Evolutionary conservation across 176 grass and related monocot species (phyloP), one percentile per base, ranked within the genome.

Genomic region (Canna indica): DNA sequence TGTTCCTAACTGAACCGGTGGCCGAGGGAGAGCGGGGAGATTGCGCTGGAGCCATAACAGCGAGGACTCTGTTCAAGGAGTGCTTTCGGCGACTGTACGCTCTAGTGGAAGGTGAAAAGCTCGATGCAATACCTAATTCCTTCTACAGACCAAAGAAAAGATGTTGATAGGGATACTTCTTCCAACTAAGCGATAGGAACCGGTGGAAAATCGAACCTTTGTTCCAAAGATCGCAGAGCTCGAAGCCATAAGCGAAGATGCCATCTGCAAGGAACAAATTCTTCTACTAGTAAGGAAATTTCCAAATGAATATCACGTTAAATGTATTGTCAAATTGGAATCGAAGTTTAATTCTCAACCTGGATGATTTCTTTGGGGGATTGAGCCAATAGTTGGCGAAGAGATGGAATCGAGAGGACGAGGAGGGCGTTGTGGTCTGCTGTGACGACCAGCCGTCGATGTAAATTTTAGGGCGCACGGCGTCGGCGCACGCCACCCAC

Each of bases 1-100:
- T 59, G 68, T 72, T 57, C 70, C 27, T 74, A 81, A 95, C 94
- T 65, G 89, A 92, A 39, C 94, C 88, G 9, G 86, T 97, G 69
- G 89, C 68, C 20, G 84, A 75, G 10, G 89, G 88, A 56, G 82
- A 47, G 26, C 93, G 78, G 8, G 83, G 86, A 0, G 83, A 74
- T 11, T 59, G 88, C 0, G 84, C 47, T 3, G 93, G 88, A 17
- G 88, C 79, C 32, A 81, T 79, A 26, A 92, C 81, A 39, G 93
- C 84, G 45, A 88, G 86, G 10, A 81, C 75, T 15, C 75, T 77
- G 7, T 75, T 76, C 1, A 72, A 59, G 27, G 70, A 58, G 16
- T 60, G 53, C 63, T 76, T 70, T 14, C 60, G 67, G 32, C 84
- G 69, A 61, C 67, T 12, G 20, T 75, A 70, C 33, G 78, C 78